phyloP scores from a whole-genome alignment of 176 grass and related monocot species.

The Otatea glauca region DNA sequence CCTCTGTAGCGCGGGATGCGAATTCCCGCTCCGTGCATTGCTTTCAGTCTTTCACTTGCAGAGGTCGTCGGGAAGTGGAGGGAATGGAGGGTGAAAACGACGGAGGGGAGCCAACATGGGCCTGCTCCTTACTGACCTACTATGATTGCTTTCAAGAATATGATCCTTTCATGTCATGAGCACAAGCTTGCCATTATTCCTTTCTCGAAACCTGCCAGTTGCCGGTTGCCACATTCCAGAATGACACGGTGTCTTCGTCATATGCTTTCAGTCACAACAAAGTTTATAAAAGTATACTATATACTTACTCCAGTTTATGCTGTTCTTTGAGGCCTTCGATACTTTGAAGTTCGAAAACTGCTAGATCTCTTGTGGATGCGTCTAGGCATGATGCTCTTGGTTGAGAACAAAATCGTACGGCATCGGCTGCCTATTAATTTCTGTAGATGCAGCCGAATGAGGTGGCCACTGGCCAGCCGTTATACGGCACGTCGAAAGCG shows the following conservation, averaged over 20 bases:
- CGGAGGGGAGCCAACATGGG: neutral
- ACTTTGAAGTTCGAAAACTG: neutral
- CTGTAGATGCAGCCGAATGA: neutral
- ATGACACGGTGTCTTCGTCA: neutral
- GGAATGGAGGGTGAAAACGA: slow-evolving; percentile 2
- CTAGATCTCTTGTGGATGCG: neutral
- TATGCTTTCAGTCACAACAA: neutral
- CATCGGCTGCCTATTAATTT: neutral
- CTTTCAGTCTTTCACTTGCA: neutral
- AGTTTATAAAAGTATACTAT: no score
- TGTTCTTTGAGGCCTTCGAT: no score
- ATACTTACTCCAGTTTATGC: no score
- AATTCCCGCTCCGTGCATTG: neutral
- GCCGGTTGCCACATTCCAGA: neutral
- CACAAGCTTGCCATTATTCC: neutral
- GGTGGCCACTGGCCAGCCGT: slow-evolving; percentile 2
- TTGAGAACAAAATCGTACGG: no score
- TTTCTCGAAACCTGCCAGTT: neutral
- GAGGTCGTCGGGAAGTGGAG: neutral
- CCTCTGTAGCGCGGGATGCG: slow-evolving; percentile 32
- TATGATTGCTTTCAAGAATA: slow-evolving; percentile 39
- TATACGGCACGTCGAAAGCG: slow-evolving; percentile 38
- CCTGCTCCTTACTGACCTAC: neutral
- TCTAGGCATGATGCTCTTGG: no score
- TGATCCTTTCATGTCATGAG: slow-evolving; percentile 19